phyloP scores from a whole-genome alignment of 106 monocot species.

The Vanilla planifolia region DNA sequence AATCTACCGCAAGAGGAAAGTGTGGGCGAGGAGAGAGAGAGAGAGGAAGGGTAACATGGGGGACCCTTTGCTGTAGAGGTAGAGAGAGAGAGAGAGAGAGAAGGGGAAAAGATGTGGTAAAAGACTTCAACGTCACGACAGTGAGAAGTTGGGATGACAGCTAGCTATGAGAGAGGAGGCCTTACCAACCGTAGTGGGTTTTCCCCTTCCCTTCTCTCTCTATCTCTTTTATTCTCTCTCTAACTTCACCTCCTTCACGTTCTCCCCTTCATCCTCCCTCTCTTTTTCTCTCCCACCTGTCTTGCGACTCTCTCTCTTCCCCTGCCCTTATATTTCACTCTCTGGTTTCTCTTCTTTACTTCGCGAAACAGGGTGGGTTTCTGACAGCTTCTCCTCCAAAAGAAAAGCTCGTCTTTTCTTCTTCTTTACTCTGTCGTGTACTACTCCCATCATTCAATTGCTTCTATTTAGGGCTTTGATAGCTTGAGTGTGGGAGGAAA shows the following conservation, averaged over 20 bases:
- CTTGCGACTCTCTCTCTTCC: neutral
- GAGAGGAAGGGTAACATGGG: neutral
- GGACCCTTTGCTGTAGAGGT: too few species aligned
- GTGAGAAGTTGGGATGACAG: constrained; percentile 13
- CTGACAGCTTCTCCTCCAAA: neutral
- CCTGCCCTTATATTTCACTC: neutral
- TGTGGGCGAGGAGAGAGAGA: neutral
- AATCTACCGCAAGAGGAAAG: too few species aligned
- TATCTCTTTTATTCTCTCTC: neutral
- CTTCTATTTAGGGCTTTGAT: neutral
- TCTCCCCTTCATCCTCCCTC: neutral
- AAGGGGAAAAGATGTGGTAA: neutral
- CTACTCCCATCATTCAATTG: neutral
- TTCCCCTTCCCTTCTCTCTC: neutral
- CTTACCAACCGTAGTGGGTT: constrained; percentile 7
- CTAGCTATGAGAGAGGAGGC: constrained; percentile 14
- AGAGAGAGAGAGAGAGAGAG: neutral
- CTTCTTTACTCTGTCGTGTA: neutral
- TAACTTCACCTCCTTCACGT: neutral
- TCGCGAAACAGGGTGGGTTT: neutral
- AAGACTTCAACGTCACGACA: constrained; percentile 21
- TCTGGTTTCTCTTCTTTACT: neutral
- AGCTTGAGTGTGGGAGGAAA: neutral
- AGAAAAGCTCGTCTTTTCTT: too few species aligned
- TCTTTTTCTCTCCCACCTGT: constrained; percentile 8